phyloP scores from a whole-genome alignment of 2,329 filamentous ascomycete genomes.

The Chrysoporthe puriensis region DNA sequence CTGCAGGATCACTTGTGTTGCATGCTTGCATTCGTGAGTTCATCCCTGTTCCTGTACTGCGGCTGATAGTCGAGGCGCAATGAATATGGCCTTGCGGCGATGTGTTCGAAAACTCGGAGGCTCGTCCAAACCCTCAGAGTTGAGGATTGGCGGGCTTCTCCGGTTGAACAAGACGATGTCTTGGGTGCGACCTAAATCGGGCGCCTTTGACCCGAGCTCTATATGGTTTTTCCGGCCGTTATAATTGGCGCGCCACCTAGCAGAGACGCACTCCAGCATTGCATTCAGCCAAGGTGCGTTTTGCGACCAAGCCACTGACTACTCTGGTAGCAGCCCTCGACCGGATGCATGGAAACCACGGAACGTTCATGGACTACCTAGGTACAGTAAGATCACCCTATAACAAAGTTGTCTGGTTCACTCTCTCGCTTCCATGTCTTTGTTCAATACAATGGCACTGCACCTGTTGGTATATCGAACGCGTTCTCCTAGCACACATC shows the following conservation, averaged over 20 bases:
- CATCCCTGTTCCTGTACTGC: background rate
- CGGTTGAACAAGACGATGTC: background rate
- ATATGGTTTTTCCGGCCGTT: background rate
- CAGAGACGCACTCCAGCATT: background rate
- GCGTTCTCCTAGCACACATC: no score
- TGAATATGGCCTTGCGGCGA: background rate
- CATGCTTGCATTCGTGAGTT: slow-evolving; percentile 10
- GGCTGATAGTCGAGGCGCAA: background rate
- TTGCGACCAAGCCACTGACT: background rate
- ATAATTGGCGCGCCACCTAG: background rate
- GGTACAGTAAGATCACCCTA: no score
- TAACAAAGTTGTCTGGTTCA: no score
- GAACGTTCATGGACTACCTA: no score
- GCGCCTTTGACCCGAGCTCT: slow-evolving; percentile 14
- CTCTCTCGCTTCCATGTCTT: no score
- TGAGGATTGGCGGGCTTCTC: slow-evolving; percentile 19
- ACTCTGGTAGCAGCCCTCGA: background rate
- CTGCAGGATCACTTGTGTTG: background rate
- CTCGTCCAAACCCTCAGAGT: background rate
- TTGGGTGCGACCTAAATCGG: slow-evolving; percentile 13
- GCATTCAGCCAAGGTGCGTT: background rate
- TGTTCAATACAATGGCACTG: no score
- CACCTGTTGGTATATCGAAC: no score
- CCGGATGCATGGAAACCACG: background rate
- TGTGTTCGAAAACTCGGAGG: background rate